Base-by-base conservation (phyloP, 2,329 filamentous ascomycete species). In the Myriosclerotinia duriaeana region DNA sequence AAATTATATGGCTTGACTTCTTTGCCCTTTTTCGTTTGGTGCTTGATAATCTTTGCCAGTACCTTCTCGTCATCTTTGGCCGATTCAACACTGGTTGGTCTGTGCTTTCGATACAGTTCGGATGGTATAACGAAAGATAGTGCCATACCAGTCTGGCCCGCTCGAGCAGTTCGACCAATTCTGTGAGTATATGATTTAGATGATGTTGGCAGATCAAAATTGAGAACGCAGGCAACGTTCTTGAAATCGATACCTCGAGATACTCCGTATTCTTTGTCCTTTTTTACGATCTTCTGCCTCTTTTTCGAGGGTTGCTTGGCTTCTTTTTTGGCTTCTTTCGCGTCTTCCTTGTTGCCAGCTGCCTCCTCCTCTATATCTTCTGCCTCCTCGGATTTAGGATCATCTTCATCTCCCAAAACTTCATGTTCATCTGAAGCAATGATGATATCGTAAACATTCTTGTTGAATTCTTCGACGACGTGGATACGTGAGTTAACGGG, bases 401-500 rank as follows among this genome's bases (percentile, higher is more conserved):
- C 70, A 30, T 77, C 76, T 64, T 89, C 86, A 26, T 87, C 84
- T 15, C 90, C 92, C 14, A 97, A 78, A 14, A 96, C 86, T 75
- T 96, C 93, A 71, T 91, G 89, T 76, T 97, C 93, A 73, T 99
- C 95, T 0, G 92, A 93, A 0, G 95, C 95, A 73, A 99, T 97
- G 72, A 99, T 93, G 69, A 98, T 97, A 74, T 99, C 94, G 82
- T 99, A 99, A 8, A 98, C 88, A 64, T 92, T 91, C 78, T 91
- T 91, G 81, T 98, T 99, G 80, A 99, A 99, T 77, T 98, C 93
- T 74, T 98, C 91, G 3, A 99, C 94, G 2, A 97, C 93, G 76
- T 99, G 94, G 50, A 97, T 87, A 68, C 95, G 85, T 1, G 91
- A 95, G 75, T 97, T 97, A 71, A 98, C 89, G 0, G 95, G 95